Evolutionary conservation across 306 rosid species (phyloP), one percentile per base, ranked within the genome.

Genomic region (Trifolium repens): DNA sequence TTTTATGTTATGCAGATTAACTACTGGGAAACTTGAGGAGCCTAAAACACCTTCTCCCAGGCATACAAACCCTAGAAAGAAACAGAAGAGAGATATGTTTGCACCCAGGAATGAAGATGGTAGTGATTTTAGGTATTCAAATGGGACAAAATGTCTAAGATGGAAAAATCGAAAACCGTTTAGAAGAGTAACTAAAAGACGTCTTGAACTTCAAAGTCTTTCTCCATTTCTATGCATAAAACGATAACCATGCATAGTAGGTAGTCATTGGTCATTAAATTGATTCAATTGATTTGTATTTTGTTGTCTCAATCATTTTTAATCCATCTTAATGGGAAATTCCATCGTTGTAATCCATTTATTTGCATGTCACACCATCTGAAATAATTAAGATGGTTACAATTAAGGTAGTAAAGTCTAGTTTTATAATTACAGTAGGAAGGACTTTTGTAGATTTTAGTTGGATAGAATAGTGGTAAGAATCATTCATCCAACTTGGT

Each of bases 121-220:
- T 47, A 52, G 82, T 53, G 65, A 53, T 27, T 70, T 55, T 50
- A 80, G 89, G 82, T 61, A 74, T 76, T 63, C 85, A 5, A 67
- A 85, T 73, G 91, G 90, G 85, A 86, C 81, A 22, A 97, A 85
- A 64, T 73, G 81, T 44, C 78, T 91, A 60, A 78, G 96, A 91
- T 94, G 98, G 98, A 86, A 80, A 71, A 91, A 86, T 76, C 91
- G 87, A 83, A 94, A 94, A 84, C 92, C 96, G 24, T 90, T 87
- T 74, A 86, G 97, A 82, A 91, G 98, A 87, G 96, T 80, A 72
- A 80, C 84, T 8, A 91, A 73, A 83, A 90, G 76, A 79, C 96
- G 98, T 26, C 74, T 83, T 8, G 90, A 89, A 80, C 91, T 94
- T 60, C 58, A 70, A 44, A 85, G 82, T 86, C 89, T 89, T 8